phyloP scores from a whole-genome alignment of 2,329 filamentous ascomycete species.

The Hypocreales sp. region DNA sequence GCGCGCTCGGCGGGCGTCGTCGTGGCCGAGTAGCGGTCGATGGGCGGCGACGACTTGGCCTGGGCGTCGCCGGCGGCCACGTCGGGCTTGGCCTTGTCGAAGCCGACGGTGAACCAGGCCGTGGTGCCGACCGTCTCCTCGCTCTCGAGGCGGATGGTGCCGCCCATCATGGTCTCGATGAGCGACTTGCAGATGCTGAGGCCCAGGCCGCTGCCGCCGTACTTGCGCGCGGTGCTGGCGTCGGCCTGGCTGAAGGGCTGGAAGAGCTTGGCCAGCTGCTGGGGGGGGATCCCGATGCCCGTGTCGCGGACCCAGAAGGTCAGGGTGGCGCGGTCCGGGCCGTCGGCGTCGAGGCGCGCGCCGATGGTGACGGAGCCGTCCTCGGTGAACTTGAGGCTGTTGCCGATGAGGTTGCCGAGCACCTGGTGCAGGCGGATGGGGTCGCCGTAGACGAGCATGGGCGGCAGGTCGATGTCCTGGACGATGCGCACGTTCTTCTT shows the following conservation, averaged over 20 bases:
- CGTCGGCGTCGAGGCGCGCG: slow-evolving; percentile 57
- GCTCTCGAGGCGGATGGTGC: slow-evolving; percentile 70
- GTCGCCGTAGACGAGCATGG: slow-evolving; percentile 56
- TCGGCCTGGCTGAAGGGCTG: slow-evolving; percentile 88
- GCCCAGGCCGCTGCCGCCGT: slow-evolving; percentile 80
- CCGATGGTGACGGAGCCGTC: slow-evolving; percentile 74
- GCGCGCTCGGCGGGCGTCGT: slow-evolving; percentile 20
- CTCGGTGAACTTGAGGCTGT: slow-evolving; percentile 89
- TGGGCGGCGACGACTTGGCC: slow-evolving; percentile 17
- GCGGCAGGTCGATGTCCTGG: slow-evolving; percentile 56
- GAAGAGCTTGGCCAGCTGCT: slow-evolving; percentile 75
- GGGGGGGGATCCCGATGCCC: slow-evolving; percentile 75
- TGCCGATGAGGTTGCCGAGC: slow-evolving; percentile 72
- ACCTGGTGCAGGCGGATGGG: slow-evolving; percentile 53
- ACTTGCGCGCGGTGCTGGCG: slow-evolving; percentile 76
- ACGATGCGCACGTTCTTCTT: slow-evolving; percentile 48
- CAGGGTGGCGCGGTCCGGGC: slow-evolving; percentile 52
- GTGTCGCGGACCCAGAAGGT: slow-evolving; percentile 83
- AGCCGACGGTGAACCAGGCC: slow-evolving; percentile 68
- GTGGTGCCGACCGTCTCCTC: slow-evolving; percentile 55
- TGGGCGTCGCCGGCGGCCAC: slow-evolving; percentile 40
- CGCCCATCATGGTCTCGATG: slow-evolving; percentile 83
- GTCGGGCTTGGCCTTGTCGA: slow-evolving; percentile 61
- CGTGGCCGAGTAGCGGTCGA: slow-evolving; percentile 17
- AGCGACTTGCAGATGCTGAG: slow-evolving; percentile 91